Conservation (phyloP, 768 basidiomycete species). For the Boletus barrowsii region DNA sequence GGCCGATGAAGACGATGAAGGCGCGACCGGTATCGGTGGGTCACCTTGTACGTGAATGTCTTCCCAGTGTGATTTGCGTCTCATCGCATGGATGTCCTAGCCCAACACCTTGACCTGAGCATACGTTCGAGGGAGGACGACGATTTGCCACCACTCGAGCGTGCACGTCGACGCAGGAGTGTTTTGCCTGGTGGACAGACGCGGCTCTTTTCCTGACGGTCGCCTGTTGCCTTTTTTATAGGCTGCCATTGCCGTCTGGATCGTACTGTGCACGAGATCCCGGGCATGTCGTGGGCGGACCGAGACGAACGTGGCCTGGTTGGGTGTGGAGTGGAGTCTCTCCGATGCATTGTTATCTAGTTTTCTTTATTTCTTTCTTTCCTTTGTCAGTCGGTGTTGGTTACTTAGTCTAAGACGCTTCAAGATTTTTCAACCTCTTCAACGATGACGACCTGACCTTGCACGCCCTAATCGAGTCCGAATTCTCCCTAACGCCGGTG, state of each 20-base stretch:
- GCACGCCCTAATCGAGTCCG: not conserved
- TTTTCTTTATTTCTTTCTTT: not conserved
- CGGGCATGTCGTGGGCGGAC: not conserved
- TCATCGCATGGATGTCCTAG: not conserved
- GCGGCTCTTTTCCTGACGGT: constrained; percentile 17
- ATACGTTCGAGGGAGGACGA: constrained; percentile 44
- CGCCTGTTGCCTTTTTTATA: too few relatives aligned
- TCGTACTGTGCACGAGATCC: too few relatives aligned
- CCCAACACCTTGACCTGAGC: constrained; percentile 27
- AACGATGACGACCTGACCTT: not conserved
- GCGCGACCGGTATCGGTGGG: constrained; percentile 23
- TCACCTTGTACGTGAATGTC: constrained; percentile 22
- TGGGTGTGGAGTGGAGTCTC: not conserved
- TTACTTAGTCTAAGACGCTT: too few relatives aligned
- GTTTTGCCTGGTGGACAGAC: constrained; percentile 32
- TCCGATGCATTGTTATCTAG: not conserved
- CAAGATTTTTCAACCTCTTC: too few relatives aligned
- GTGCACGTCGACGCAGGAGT: constrained; percentile 53
- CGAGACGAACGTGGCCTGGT: not conserved
- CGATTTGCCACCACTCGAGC: constrained; percentile 65
- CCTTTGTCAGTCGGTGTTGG: too few relatives aligned
- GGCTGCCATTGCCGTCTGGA: too few relatives aligned
- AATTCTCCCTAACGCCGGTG: constrained; percentile 18
- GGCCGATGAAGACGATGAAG: constrained; percentile 29
- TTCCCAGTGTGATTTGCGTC: constrained; percentile 5